phyloP scores from a whole-genome alignment of 2,329 filamentous ascomycete species.

The Volutella citrinella region DNA sequence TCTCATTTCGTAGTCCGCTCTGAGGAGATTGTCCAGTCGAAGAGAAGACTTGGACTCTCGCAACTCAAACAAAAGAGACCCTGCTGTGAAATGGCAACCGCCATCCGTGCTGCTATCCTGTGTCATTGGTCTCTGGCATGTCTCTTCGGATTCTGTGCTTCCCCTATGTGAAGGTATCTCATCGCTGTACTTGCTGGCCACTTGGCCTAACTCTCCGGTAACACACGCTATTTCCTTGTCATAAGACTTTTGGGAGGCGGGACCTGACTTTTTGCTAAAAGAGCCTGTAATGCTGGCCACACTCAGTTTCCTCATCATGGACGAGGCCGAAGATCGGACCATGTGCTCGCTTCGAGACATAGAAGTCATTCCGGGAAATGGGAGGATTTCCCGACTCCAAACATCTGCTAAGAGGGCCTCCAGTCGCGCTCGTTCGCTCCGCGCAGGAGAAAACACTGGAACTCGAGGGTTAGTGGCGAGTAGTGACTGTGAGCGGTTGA shows the following conservation, averaged over 20 bases:
- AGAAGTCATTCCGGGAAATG: constrained; percentile 76
- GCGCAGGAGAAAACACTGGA: constrained; percentile 69
- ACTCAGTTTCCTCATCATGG: constrained; percentile 84
- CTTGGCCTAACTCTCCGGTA: too few species aligned
- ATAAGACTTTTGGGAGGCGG: too few species aligned
- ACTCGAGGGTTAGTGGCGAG: constrained; percentile 64
- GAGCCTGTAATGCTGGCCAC: constrained; percentile 75
- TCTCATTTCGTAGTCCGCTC: too few species aligned
- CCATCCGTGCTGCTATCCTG: too few species aligned
- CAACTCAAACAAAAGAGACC: too few species aligned
- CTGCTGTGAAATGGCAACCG: too few species aligned
- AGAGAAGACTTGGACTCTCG: too few species aligned
- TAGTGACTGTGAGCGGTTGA: constrained; percentile 78
- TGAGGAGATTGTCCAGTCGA: too few species aligned
- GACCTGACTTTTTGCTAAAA: constrained; percentile 71
- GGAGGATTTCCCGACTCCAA: constrained; percentile 78
- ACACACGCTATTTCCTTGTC: too few species aligned
- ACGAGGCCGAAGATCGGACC: constrained; percentile 75
- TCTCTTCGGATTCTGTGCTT: too few species aligned
- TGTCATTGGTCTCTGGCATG: too few species aligned
- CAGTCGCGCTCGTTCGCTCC: constrained; percentile 72
- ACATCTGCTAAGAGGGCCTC: constrained; percentile 74
- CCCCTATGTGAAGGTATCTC: too few species aligned
- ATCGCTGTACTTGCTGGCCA: constrained; percentile 17
- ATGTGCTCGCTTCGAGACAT: constrained; percentile 66